Base-by-base conservation (phyloP, 768 basidiomycete species). In the Hebeloma cylindrosporum region DNA sequence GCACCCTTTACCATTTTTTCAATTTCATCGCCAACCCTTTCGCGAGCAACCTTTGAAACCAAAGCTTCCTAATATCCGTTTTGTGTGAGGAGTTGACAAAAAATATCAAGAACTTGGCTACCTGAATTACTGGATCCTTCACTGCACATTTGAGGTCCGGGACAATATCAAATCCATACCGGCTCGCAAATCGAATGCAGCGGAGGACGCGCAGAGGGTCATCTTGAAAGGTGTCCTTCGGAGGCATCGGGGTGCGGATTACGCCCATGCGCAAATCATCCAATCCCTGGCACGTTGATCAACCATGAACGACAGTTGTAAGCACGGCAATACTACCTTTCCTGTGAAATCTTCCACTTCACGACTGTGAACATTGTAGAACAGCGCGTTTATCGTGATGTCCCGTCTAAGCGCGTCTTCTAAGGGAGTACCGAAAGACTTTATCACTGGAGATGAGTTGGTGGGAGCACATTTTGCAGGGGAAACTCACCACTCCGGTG, bases 201-300 rank as follows among this genome's bases (percentile, higher is more conserved):
- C 96, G 79, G 17, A 98, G 64, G n/a, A 98, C 81, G 10, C 96
- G 83, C 9, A 99, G 68, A 5, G 96, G 96, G 64, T 99, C 96
- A 56, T 99, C 96, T 18, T 79, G 66, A 58, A 98, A 98, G 2
- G 96, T 99, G 61, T 93, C 80, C 52, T 70, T 62, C 1, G 96
- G 92, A 3, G 89, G 74, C 16, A 98, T 66, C 1, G 96, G 96
- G 0, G 96, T 98, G 11, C 96, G 79, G 37, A 97, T 84, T 30
- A 85, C 70, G 2, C 90, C 87, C 30, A 78, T 66, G 23, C 73
- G 77, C 3, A 99, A 71, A 64, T 99, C 96, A n/a, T 80, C 68
- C 28, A 97, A 68, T 16, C 96, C 96, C 84, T 92, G 44, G 23
- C n/a, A 20, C 22, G 41, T 49, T 45, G 28, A 42, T 42, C 47